Base-by-base conservation (phyloP, 208 protist species). In the Crithidia brevicula region DNA sequence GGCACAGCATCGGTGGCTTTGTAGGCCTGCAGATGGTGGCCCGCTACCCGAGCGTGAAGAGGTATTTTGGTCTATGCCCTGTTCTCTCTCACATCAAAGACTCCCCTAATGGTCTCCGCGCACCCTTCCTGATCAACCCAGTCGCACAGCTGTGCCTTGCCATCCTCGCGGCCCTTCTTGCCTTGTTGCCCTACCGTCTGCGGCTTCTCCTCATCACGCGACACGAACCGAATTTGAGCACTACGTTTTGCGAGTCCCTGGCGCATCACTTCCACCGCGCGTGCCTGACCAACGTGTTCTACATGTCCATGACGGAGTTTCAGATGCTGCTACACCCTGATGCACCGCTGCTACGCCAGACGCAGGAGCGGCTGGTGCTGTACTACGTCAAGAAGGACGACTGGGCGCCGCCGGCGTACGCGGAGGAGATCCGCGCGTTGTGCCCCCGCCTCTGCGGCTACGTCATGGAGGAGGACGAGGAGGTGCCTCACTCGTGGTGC, bases 1-100 rank as follows among this genome's bases (percentile, higher is more conserved):
- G 88, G 4, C 88, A 94, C 59, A 94, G 88, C 60, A 90, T 94
- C 49, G 88, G 88, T n/a, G 85, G 79, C 15, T 91, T 92, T 67
- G 60, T 94, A 9, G 85, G 76, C 0, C 40, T 88, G 60, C 77
- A 94, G 8, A 79, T 94, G 66, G 50, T 86, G n/a, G 45, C 78
- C 1, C 75, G 78, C 4, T 86, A 82, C 63, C 49, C 62, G 1
- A 22, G 47, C 27, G 64, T 94, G 59, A 81, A 88, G 61, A 74
- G 59, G 23, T 91, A 70, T 62, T 89, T 94, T 71, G 82, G 79
- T 15, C 59, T 94, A 47, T 89, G 81, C 56, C 85, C 85, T 13
- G 83, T 90, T 28, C 3, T 94, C 13, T 92, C 79, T 11, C 76
- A 63, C 57, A 82, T 91, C 22, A 46, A 56, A 38, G 75, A 82